These are phyloP conservation scores for Pholiota adiposa DNA, from an alignment of 1,284 basidiomycete genomes.

Conservation along the genomic window DNA sequence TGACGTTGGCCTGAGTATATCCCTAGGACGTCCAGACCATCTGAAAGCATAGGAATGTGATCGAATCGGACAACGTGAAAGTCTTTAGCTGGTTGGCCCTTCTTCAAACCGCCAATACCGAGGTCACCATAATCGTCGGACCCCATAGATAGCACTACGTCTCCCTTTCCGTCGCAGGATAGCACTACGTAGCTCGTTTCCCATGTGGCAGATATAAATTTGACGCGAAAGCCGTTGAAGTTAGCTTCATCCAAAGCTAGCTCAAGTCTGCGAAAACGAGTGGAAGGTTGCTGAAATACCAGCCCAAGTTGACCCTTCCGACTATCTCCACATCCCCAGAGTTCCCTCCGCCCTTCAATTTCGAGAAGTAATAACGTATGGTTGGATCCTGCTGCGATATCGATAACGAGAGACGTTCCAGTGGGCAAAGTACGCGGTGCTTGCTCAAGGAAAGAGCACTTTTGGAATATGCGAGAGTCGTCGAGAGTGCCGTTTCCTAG, in stretches of 20 bases:
- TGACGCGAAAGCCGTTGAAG: constrained; percentile 41
- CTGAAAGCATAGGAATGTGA: constrained; percentile 33
- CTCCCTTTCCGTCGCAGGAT: constrained; percentile 41
- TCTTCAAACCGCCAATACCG: constrained; percentile 49
- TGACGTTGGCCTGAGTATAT: constrained; percentile 78
- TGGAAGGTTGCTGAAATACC: constrained; percentile 22
- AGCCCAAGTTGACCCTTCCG: constrained; percentile 64
- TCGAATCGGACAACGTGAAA: constrained; percentile 50
- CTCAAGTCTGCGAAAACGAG: constrained; percentile 53
- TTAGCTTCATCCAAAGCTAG: constrained; percentile 38
- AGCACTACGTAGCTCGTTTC: constrained; percentile 80
- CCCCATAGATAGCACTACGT: constrained; percentile 81
- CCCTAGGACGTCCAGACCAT: constrained; percentile 35
- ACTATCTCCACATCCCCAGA: constrained; percentile 76
- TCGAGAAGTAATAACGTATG: constrained; percentile 65
- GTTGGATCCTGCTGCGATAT: constrained; percentile 64
- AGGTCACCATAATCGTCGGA: constrained; percentile 84
- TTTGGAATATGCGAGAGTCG: constrained; percentile 61
- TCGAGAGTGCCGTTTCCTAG: constrained; percentile 61
- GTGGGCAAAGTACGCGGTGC: constrained; percentile 30
- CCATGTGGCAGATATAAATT: constrained; percentile 71
- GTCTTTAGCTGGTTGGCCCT: constrained; percentile 20
- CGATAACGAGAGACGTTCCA: constrained; percentile 36
- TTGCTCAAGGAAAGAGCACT: constrained; percentile 47
- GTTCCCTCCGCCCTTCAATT: constrained; percentile 31